Base-by-base conservation (phyloP, 371 early-diverging fungal genomes). In the Mortierella sp. region DNA sequence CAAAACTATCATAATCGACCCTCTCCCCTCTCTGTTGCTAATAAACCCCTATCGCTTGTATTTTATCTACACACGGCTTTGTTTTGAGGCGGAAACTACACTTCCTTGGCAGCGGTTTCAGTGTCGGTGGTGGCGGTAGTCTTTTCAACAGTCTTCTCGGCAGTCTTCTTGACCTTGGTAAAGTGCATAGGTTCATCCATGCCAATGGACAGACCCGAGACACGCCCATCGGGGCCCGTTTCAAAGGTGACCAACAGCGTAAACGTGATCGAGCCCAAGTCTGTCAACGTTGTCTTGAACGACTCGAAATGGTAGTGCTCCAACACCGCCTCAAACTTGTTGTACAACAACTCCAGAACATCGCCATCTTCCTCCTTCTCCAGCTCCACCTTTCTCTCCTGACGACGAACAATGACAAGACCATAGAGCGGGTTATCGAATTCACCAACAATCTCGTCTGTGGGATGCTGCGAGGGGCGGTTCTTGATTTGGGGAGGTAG, bases 261-360 rank as follows among this genome's bases (percentile, higher is more conserved):
- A 8, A 19, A 31, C 0, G 10, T 2, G n/a, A n/a, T n/a, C 19
- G 16, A 19, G 4, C 39, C 39, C 22, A 61, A 34, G 19, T 61
- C 61, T 1, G 2, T 19, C 34, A 61, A 61, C 10, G 37, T 39
- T 0, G 37, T 7, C 37, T 22, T 61, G 61, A 69, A 75, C 19
- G 69, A 26, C 2, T 68, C 74, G 29, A 29, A 74, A 37, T 74
- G 74, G 31, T 74, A 68, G n/a, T 74, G 69, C n/a, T 37, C 40
- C 43, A 74, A n/a, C 7, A 6, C 16, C 14, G 13, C 16, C 52
- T 29, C 19, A 39, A 9, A 19, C 34, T 45, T 24, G 50, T 43
- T 45, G 14, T 24, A 34, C 31, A 19, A 24, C 3, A 61, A 22
- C 22, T 34, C 61, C 3, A 61, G 19, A 0, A 22, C 50, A 29